Evolutionary conservation across 108 stramenopile genomes (phyloP), one percentile per base, ranked within the genome.

Genomic region (Cyclotella choctawhatcheeana): DNA sequence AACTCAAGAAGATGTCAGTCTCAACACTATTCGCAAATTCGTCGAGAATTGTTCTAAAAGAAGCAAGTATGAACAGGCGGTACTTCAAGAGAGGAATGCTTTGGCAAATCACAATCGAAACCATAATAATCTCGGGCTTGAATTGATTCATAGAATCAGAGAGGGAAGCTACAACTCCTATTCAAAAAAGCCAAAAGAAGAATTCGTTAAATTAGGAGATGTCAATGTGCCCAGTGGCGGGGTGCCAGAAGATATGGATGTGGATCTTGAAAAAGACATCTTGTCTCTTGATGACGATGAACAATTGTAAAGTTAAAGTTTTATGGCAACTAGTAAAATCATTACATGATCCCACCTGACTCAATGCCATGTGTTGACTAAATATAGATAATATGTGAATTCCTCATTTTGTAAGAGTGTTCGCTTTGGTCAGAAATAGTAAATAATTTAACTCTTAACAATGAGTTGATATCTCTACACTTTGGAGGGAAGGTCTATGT

Each of bases 1-100:
- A 7, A 79, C 77, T 16, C 77, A 79, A 52, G 77, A 79, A 51
- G 77, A 79, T 62, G 77, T 79, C 2, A 67, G 70, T 17, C 65
- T 79, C 20, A 79, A 79, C 33, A 59, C 61, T 22, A 79, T 79
- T 51, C 64, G 65, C 0, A 60, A 65, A 30, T 79, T 79, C 35
- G 77, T 50, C 18, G 69, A 79, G 25, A 79, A 79, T 67, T 79
- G 77, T 50, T 71, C 69, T 37, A 79, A 67, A 52, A 34, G 77
- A 50, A 54, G 51, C 14, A 71, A 60, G 40, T 79, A 79, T 67
- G 77, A 79, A 48, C 69, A 63, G 14, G 77, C 77, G 10, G 34
- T 79, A 26, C 65, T 71, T 24, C 63, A 79, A 30, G 77, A 79
- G 54, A 62, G 70, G 22, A 60, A 71, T 60, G 64, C 77, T 5